Conservation (phyloP, 371 early-diverging fungal species). For the Scutellospora calospora region DNA sequence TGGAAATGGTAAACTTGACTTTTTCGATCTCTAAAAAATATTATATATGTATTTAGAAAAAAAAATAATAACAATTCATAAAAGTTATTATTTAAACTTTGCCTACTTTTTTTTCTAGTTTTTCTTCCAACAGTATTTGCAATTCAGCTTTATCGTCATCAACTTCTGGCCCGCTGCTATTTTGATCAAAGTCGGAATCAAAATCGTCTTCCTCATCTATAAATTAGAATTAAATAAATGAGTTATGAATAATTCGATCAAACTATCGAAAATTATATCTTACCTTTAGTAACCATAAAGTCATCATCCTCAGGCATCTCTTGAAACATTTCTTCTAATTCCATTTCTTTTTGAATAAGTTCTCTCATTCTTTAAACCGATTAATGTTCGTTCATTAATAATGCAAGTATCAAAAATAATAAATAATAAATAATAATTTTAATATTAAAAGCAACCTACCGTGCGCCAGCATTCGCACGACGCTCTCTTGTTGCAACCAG, state of each 20-base stretch:
- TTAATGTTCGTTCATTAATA: not conserved
- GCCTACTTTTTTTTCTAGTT: slow-evolving; percentile 46
- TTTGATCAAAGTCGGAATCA: slow-evolving; percentile 72
- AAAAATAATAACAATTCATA: not conserved
- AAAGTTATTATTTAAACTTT: not conserved
- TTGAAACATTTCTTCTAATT: slow-evolving; percentile 69
- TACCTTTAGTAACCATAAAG: slow-evolving; percentile 56
- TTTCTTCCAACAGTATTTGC: slow-evolving; percentile 58
- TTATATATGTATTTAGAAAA: not conserved
- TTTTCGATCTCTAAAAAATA: slow-evolving; percentile 6
- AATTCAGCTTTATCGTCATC: slow-evolving; percentile 57
- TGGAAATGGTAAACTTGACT: not conserved
- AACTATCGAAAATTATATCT: slow-evolving; percentile 18
- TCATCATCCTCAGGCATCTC: slow-evolving; percentile 66
- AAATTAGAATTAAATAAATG: not conserved
- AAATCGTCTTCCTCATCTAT: slow-evolving; percentile 60
- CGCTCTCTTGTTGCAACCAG: slow-evolving; percentile 29
- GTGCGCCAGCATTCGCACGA: slow-evolving; percentile 24
- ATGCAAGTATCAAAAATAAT: not conserved
- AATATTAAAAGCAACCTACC: not conserved
- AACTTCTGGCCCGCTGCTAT: slow-evolving; percentile 67
- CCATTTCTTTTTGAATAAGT: slow-evolving; percentile 63
- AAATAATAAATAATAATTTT: not conserved
- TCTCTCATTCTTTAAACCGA: slow-evolving; percentile 60
- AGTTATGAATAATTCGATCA: not conserved